Conservation (phyloP, 805 yeast species). For the Suhomyces prunicola region DNA sequence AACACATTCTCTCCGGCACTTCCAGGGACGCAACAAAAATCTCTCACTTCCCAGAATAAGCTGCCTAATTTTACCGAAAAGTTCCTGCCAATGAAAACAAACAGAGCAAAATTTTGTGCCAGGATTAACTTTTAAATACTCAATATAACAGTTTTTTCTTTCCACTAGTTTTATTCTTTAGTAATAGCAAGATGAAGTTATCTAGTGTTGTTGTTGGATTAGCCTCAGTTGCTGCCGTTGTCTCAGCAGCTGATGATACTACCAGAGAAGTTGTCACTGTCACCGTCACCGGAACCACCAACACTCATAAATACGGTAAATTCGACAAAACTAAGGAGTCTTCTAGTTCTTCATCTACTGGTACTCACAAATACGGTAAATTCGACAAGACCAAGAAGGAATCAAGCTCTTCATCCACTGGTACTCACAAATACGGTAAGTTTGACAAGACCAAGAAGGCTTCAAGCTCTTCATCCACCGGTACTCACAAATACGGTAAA, state of each 20-base stretch:
- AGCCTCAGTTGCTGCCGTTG: conserved; percentile 32
- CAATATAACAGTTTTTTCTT: not conserved
- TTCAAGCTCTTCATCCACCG: conserved; percentile 21
- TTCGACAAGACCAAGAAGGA: conserved; percentile 46
- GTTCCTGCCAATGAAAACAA: conserved; percentile 6
- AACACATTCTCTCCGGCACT: not conserved
- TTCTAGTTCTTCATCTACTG: conserved; percentile 24
- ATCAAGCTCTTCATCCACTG: conserved; percentile 25
- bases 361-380: conserved; percentile 55
- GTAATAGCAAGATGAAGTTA: conserved; percentile 36
- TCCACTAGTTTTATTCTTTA: not conserved
- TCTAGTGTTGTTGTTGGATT: conserved; percentile 40
- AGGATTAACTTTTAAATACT: not conserved
- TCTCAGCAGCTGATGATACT: conserved; percentile 18
- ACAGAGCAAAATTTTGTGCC: not conserved
- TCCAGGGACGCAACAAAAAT: not conserved
- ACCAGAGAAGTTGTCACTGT: conserved; percentile 14
- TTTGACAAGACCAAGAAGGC: conserved; percentile 49
- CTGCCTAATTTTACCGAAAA: not conserved
- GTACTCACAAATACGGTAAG: conserved; percentile 55
- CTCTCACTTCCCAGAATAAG: not conserved
- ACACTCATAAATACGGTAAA: conserved; percentile 54
- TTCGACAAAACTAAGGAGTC: conserved; percentile 44
- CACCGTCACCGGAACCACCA: conserved; percentile 29
- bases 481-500: conserved; percentile 29